These are phyloP conservation scores for Solanum pinnatisectum DNA, from an alignment of 257 asterid genomes.

Conservation along the genomic window DNA sequence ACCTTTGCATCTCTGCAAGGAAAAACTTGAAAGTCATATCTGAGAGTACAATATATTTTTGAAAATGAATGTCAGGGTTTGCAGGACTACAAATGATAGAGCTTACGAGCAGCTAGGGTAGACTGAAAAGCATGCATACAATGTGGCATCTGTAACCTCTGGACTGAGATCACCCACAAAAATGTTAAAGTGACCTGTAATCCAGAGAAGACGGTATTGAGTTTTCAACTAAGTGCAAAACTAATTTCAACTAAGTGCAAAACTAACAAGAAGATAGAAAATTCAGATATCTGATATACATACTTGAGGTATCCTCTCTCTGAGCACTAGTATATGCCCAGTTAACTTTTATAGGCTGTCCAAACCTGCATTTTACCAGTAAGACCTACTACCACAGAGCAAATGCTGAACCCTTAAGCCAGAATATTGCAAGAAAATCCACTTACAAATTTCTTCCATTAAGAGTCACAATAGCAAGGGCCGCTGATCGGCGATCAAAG, in stretches of 20 bases:
- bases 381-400: neutral
- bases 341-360: slow-evolving; percentile 81
- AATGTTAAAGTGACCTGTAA: slow-evolving; percentile 66
- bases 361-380: slow-evolving; percentile 44
- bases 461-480: slow-evolving; percentile 57
- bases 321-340: slow-evolving; percentile 88
- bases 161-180: slow-evolving; percentile 94
- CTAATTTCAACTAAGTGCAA: neutral
- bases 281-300: neutral
- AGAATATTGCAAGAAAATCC: neutral
- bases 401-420: neutral
- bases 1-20: slow-evolving; percentile 77
- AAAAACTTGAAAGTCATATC: neutral
- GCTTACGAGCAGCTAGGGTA: slow-evolving; percentile 72
- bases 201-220: neutral
- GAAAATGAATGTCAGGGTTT: neutral
- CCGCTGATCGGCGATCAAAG: slow-evolving; percentile 73
- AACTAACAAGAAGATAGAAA: neutral
- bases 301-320: slow-evolving; percentile 81
- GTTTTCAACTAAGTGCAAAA: neutral
- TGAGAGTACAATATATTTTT: neutral
- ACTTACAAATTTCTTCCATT: slow-evolving; percentile 79
- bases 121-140: slow-evolving; percentile 62
- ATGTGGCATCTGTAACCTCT: slow-evolving; percentile 79
- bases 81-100: neutral